Percentiles rank a stretch among this genome's conserved stretches.
phyloP scores from a whole-genome alignment of 129 eudicot species.

The Lactuca sativa region DNA sequence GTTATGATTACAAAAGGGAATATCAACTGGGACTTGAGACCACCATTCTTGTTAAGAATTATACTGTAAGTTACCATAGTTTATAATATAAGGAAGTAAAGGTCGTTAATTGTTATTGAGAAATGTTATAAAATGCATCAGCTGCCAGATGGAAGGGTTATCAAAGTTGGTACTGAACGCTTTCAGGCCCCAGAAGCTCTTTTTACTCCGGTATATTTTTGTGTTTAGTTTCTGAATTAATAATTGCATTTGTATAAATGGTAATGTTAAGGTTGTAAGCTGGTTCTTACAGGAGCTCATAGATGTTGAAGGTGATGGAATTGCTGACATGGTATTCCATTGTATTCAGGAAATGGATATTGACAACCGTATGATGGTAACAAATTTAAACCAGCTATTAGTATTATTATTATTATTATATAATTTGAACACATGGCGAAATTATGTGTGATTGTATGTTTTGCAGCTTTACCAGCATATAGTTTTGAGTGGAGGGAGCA shows the following conservation, averaged over 20 bases:
- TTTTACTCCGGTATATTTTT: slow-evolving; percentile 69
- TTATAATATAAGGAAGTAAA: background rate
- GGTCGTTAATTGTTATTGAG: slow-evolving; percentile 19
- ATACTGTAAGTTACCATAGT: slow-evolving; percentile 56
- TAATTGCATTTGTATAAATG: background rate
- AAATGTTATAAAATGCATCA: slow-evolving; percentile 26
- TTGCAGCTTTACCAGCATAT: slow-evolving; percentile 98
- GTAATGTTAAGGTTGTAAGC: background rate
- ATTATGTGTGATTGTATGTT: background rate
- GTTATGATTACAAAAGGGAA: slow-evolving; percentile 97
- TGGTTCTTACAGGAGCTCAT: slow-evolving; percentile 74
- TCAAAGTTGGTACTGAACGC: slow-evolving; percentile 95
- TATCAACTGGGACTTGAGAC: slow-evolving; percentile 98
- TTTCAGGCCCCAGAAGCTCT: slow-evolving; percentile 99
- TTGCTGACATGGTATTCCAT: slow-evolving; percentile 98
- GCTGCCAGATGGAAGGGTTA: slow-evolving; percentile 99
- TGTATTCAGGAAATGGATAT: slow-evolving; percentile 99
- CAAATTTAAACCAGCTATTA: background rate
- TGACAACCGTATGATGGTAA: slow-evolving; percentile 98
- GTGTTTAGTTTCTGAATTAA: slow-evolving; percentile 1
- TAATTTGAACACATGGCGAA: background rate
- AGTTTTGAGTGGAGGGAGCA: slow-evolving; percentile 97
- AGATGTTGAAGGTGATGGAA: slow-evolving; percentile 98
- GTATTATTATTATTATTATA: slow-evolving; percentile 10
- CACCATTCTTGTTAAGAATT: slow-evolving; percentile 87